Evolutionary conservation across 768 basidiomycete genomes (phyloP).

Genomic region (Lanmaoa pseudosensibilis): DNA sequence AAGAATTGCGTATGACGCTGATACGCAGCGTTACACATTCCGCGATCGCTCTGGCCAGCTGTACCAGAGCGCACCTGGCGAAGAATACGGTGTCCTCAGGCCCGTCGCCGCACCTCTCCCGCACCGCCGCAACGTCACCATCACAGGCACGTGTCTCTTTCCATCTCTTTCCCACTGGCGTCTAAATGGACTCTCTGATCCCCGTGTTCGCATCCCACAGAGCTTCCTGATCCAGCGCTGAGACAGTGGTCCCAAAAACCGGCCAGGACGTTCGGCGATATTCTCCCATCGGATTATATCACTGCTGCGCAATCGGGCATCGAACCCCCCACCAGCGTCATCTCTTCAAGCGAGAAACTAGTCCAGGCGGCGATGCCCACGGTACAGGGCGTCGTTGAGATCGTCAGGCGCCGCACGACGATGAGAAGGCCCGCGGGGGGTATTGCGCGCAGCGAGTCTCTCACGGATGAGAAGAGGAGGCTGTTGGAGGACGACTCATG

Average conservation of each 20-base stretch:
- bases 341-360: slow-evolving; percentile 32
- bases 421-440: neutral
- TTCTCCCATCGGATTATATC: slow-evolving; percentile 48
- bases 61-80: slow-evolving; percentile 47
- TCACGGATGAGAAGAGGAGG: slow-evolving; percentile 19
- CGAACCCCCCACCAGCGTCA: slow-evolving; percentile 8
- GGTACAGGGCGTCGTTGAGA: slow-evolving; percentile 40
- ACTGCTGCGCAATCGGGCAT: slow-evolving; percentile 32
- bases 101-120: slow-evolving; percentile 31
- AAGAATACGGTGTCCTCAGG: slow-evolving; percentile 43
- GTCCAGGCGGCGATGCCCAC: slow-evolving; percentile 38
- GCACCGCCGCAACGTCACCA: slow-evolving; percentile 28
- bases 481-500: slow-evolving; percentile 22
- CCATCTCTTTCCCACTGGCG: no score
- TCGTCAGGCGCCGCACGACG: slow-evolving; percentile 24
- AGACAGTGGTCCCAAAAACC: slow-evolving; percentile 22
- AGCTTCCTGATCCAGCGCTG: slow-evolving; percentile 28
- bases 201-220: slow-evolving; percentile 7
- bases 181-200: neutral
- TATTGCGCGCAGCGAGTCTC: slow-evolving; percentile 12
- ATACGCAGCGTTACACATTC: slow-evolving; percentile 51
- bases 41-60: slow-evolving; percentile 43
- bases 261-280: slow-evolving; percentile 45
- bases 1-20: slow-evolving; percentile 54
- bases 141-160: slow-evolving; percentile 17